Percentiles rank a stretch among this genome's conserved stretches.
phyloP scores from a whole-genome alignment of 345 rosid genomes.

The Citrus reticulata region DNA sequence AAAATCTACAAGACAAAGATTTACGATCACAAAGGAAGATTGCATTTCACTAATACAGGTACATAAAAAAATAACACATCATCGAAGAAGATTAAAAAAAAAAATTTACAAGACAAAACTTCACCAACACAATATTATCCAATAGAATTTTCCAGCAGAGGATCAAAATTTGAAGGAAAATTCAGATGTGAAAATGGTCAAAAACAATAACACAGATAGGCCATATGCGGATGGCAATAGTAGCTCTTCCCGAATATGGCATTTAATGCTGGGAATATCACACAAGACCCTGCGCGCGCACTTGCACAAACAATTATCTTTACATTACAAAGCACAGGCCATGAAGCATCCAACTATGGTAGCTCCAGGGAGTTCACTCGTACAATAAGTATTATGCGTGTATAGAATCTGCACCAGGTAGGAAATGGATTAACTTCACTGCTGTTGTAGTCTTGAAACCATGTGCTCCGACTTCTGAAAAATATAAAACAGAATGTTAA shows the following conservation, averaged over 20 bases:
- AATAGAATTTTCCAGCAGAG: background rate
- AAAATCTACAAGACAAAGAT: too few relatives aligned
- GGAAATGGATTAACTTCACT: conserved; percentile 8
- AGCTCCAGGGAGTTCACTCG: background rate
- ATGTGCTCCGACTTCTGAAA: conserved; percentile 59
- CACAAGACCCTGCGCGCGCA: too few relatives aligned
- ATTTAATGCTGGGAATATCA: too few relatives aligned
- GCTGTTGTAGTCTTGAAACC: conserved; percentile 46
- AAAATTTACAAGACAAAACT: too few relatives aligned
- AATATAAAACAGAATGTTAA: background rate
- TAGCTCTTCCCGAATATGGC: too few relatives aligned
- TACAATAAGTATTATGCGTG: background rate
- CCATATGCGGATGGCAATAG: too few relatives aligned
- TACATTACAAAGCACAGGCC: background rate
- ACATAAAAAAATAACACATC: too few relatives aligned
- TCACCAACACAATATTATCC: too few relatives aligned
- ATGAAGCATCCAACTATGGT: background rate
- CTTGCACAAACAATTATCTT: background rate
- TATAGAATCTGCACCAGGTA: background rate
- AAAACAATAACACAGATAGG: background rate
- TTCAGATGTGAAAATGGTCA: background rate
- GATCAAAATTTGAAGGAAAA: background rate
- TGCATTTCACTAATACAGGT: too few relatives aligned
- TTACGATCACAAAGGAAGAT: too few relatives aligned
- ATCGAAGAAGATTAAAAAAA: too few relatives aligned